Percentiles rank a stretch among this genome's conserved stretches.
Evolutionary conservation across 768 basidiomycete species (phyloP).

Genomic region (Phlebiopsis gigantea): DNA sequence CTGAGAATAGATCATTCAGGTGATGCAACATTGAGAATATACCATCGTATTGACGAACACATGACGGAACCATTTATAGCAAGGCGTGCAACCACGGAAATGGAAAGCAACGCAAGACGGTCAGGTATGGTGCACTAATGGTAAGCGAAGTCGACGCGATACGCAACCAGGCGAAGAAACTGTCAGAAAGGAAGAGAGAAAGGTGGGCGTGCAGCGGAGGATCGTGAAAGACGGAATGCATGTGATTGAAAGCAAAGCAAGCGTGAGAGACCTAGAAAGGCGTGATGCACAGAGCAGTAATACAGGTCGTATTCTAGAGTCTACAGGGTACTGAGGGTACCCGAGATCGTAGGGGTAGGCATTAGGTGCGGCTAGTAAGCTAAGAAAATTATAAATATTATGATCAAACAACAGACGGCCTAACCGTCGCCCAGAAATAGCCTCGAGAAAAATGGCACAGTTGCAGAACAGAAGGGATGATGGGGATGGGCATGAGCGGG

Average conservation of each 20-base stretch:
- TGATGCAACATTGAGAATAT: neutral
- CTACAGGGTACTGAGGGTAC: neutral
- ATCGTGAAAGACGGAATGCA: too few species aligned
- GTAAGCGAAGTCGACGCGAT: neutral
- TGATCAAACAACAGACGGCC: constrained; percentile 4
- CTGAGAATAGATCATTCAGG: too few species aligned
- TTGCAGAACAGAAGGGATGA: neutral
- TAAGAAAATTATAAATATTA: neutral
- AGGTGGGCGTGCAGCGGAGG: too few species aligned
- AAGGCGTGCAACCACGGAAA: neutral
- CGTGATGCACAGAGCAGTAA: neutral
- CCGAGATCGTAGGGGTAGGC: neutral
- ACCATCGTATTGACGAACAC: neutral
- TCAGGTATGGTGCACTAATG: neutral
- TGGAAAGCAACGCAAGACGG: neutral
- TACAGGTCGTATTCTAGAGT: neutral
- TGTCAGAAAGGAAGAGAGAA: neutral
- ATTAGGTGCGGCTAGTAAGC: neutral
- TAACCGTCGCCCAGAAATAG: neutral
- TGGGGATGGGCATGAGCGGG: neutral
- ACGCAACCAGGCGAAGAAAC: neutral
- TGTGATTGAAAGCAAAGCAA: too few species aligned
- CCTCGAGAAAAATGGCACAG: too few species aligned
- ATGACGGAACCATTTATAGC: too few species aligned
- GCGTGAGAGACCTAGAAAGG: neutral